Evolutionary conservation across 1,284 basidiomycete genomes (phyloP).

Genomic region (Ustilago xerochloae): DNA sequence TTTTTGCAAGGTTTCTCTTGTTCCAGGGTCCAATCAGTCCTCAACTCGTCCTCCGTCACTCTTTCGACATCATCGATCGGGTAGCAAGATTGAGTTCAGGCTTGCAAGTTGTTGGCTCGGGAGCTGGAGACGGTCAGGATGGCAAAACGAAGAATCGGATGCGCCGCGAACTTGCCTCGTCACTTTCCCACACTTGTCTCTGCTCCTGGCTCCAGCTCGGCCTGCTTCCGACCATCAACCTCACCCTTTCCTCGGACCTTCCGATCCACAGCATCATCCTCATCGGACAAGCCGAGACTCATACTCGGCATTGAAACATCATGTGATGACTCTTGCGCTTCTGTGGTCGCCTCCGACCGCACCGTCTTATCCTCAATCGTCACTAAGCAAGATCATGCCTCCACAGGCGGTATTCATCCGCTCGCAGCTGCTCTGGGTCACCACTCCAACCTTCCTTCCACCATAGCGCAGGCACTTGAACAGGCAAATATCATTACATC

Average conservation of each 20-base stretch:
- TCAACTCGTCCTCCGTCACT: background rate
- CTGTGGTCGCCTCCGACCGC: conserved; percentile 54
- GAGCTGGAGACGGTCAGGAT: background rate
- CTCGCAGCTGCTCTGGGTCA: conserved; percentile 56
- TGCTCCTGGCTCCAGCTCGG: conserved; percentile 6
- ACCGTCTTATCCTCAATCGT: conserved; percentile 58
- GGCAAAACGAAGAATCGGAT: conserved; percentile 10
- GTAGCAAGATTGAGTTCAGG: background rate
- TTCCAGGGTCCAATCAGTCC: conserved; percentile 6
- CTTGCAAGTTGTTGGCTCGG: background rate
- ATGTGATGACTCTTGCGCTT: conserved; percentile 66
- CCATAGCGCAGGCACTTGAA: conserved; percentile 48
- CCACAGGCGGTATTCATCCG: conserved; percentile 62
- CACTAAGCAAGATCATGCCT: conserved; percentile 59
- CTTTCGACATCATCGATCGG: background rate
- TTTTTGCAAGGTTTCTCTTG: background rate
- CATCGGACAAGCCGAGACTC: conserved; percentile 6
- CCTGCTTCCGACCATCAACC: conserved; percentile 1
- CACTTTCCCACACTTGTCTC: background rate
- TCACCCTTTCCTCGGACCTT: background rate
- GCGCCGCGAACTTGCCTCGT: background rate
- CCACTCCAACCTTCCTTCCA: conserved; percentile 50
- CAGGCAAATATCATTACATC: conserved; percentile 19
- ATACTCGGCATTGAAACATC: conserved; percentile 66
- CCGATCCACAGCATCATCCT: background rate